These are phyloP conservation scores for Trichoderma oligosporum DNA, from an alignment of 2,329 filamentous ascomycete species.

Conservation along the genomic window DNA sequence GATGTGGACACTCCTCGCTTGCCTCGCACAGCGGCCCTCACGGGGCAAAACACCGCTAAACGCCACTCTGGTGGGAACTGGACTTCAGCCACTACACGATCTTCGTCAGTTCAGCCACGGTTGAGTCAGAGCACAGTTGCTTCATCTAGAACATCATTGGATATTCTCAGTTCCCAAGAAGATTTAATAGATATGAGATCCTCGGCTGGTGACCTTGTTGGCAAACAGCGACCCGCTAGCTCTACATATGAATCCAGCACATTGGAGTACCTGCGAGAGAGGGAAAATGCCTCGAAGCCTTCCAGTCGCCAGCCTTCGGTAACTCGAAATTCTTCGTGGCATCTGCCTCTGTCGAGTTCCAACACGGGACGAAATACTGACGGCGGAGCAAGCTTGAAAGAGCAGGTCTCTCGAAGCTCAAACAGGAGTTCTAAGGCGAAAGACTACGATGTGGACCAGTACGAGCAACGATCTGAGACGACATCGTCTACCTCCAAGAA, in stretches of 20 bases:
- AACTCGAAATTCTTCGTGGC: constrained; percentile 21
- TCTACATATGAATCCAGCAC: constrained; percentile 75
- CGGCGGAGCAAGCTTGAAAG: constrained; percentile 51
- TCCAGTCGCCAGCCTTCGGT: constrained; percentile 27
- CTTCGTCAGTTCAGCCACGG: constrained; percentile 24
- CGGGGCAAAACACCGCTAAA: constrained; percentile 10
- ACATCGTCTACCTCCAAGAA: constrained; percentile 72
- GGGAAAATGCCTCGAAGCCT: constrained; percentile 55
- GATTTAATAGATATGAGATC: constrained; percentile 23
- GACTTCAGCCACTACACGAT: constrained; percentile 8
- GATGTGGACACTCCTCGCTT: constrained; percentile 3
- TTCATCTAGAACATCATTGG: constrained; percentile 22
- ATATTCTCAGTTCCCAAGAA: constrained; percentile 25
- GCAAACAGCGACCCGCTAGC: constrained; percentile 69
- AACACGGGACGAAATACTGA: constrained; percentile 33
- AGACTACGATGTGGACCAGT: constrained; percentile 44
- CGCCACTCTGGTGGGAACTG: constrained; percentile 9
- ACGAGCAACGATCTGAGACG: constrained; percentile 69
- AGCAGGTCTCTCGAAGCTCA: constrained; percentile 74
- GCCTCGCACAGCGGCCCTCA: not conserved
- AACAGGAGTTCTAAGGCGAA: constrained; percentile 62
- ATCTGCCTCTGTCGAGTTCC: constrained; percentile 41
- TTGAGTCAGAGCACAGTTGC: constrained; percentile 21
- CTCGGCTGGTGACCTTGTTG: constrained; percentile 33
- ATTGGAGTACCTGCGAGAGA: constrained; percentile 75